phyloP scores from a whole-genome alignment of 2,329 filamentous ascomycete genomes.

The Trichoderma simmonsii region DNA sequence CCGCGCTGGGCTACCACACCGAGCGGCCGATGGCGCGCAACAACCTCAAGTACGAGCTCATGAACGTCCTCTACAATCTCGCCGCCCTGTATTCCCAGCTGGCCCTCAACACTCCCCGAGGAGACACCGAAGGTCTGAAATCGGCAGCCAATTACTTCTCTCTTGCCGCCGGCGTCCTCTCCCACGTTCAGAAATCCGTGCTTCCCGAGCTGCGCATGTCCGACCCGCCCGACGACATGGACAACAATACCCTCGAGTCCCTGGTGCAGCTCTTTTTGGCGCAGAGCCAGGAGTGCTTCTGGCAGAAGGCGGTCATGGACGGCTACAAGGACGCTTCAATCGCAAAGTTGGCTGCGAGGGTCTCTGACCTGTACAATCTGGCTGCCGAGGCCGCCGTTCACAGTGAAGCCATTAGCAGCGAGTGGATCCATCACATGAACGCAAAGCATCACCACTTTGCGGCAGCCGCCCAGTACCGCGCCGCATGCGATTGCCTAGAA shows the following conservation, averaged over 20 bases:
- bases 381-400: constrained; percentile 84
- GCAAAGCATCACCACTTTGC: constrained; percentile 98
- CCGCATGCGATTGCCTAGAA: constrained; percentile 86
- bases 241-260: constrained; percentile 78
- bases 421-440: constrained; percentile 97
- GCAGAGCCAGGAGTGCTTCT: constrained; percentile 95
- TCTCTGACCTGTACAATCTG: constrained; percentile 84
- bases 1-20: constrained; percentile 84
- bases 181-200: constrained; percentile 70
- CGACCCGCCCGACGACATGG: constrained; percentile 92
- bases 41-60: constrained; percentile 76
- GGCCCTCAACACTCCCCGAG: constrained; percentile 74
- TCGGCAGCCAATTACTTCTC: constrained; percentile 87
- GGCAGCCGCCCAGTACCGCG: constrained; percentile 88
- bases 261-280: constrained; percentile 81
- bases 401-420: constrained; percentile 83
- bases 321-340: constrained; percentile 89
- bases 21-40: constrained; percentile 66
- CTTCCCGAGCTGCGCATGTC: constrained; percentile 79
- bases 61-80: constrained; percentile 91
- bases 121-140: constrained; percentile 78
- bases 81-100: constrained; percentile 92
- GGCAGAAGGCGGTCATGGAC: constrained; percentile 95
- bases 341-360: constrained; percentile 81
- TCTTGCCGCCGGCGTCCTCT: constrained; percentile 78